Conservation (phyloP, 352 stramenopile genomes). For the Globisporangium cystogenes region DNA sequence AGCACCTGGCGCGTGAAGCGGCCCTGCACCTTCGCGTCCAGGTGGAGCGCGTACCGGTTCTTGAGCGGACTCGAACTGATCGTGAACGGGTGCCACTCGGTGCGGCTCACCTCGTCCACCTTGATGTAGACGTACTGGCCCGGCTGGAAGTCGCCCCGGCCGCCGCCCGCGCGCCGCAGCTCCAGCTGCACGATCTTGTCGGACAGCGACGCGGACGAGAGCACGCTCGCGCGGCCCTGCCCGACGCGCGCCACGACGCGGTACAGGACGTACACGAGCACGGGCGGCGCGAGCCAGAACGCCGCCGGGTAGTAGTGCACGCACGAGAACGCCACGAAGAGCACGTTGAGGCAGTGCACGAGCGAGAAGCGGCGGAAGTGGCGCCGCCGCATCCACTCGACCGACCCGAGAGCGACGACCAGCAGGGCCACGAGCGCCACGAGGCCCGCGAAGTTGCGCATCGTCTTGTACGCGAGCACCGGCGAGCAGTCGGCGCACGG, state of each 20-base stretch:
- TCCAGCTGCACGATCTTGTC: conserved; percentile 56
- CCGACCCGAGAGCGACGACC: conserved; percentile 33
- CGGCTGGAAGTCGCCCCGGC: conserved; percentile 27
- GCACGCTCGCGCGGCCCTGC: conserved; percentile 32
- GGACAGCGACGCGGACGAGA: conserved; percentile 30
- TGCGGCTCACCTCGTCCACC: conserved; percentile 37
- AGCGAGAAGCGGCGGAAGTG: conserved; percentile 52
- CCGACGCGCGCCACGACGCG: conserved; percentile 39
- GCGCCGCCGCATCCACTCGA: conserved; percentile 40
- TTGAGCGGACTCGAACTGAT: conserved; percentile 61
- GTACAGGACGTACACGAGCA: conserved; percentile 62
- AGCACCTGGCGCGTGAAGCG: conserved; percentile 48
- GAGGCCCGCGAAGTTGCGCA: conserved; percentile 60
- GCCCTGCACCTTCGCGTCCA: conserved; percentile 63
- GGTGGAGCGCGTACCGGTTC: conserved; percentile 30
- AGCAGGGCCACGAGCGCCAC: conserved; percentile 40
- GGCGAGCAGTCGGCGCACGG: conserved; percentile 38
- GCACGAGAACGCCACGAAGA: conserved; percentile 41
- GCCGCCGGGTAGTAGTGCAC: conserved; percentile 63
- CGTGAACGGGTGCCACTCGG: conserved; percentile 70
- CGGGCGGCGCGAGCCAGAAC: conserved; percentile 49
- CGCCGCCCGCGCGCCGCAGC: conserved; percentile 21
- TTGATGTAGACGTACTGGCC: conserved; percentile 77
- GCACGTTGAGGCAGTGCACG: conserved; percentile 43
- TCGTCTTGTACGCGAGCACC: conserved; percentile 42